Evolutionary conservation across 202 grass and related monocot genomes (phyloP), one percentile per base, ranked within the genome.

Genomic region (Digitaria exilis): DNA sequence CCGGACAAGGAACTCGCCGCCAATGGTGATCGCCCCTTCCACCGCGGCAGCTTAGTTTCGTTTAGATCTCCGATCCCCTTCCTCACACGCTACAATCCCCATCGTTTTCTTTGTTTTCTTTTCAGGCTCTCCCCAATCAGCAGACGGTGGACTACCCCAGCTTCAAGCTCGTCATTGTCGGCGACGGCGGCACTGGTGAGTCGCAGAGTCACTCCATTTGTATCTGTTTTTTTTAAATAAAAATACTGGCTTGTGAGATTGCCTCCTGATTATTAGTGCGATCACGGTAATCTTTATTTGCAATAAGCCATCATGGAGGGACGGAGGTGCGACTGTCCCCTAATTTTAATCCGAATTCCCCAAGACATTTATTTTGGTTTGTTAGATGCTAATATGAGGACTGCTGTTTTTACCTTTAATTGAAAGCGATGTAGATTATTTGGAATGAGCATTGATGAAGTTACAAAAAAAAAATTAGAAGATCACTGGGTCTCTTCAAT

Each of bases 111-210:
- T 65, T 43, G 37, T 28, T 75, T 31, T 13, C 25, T 71, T 28
- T 70, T 29, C 42, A 94, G 91, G 91, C 88, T 31, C 84, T 94
- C 76, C 91, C 88, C 35, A 91, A 84, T 74, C 86, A 94, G 75
- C 80, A 90, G 65, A 93, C 82, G 24, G 93, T 96, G 28, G 86
- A 91, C 28, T 96, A 96, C 72, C 94, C 94, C 16, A 96, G 73
- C 80, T 96, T 93, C 81, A 93, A 93, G 83, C 88, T 96, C 79
- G 90, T 96, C 66, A 79, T 96, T 67, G 90, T 96, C 57, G 94
- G 90, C 31, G 93, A 95, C 50, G 88, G 93, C 22, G 88, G 91
- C 72, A 75, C 72, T 1, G 51, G 72, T 75, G 54, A 75, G 14
- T 75, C 10, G 30, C 2, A 0, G 9, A 24, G 35, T 24, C 12